Evolutionary conservation across 768 basidiomycete genomes (phyloP), one percentile per base, ranked within the genome.

Genomic region (Cubamyces lactineus): DNA sequence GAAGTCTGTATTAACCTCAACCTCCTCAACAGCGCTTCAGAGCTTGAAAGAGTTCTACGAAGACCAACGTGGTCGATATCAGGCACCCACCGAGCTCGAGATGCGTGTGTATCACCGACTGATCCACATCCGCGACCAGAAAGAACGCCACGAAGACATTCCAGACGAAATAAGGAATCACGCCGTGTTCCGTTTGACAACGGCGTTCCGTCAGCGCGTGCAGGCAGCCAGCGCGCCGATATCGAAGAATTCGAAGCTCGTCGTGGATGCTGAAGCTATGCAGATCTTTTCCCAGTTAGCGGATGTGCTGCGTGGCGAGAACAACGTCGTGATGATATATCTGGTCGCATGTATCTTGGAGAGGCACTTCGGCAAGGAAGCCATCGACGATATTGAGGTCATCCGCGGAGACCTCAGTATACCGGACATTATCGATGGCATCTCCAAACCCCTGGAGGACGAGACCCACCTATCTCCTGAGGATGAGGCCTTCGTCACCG

Each of bases 81-180:
- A 86, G 67, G 90, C 89, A 11, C 86, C 89, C 0, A 91, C 89
- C 41, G 96, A 98, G 70, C 83, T 98, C 48, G 96, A 99, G 74
- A 97, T 99, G 87, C 87, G 93, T 34, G 87, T 97, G 1, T 99
- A 98, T 75, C 92, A 96, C 71, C 86, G 96, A 49, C 84, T 98
- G 30, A 88, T 92, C 28, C 94, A 97, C 69, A 89, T 98, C 46
- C 87, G 93, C 28, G 91, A 95, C 73, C 89, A 91, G 68, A 84
- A 75, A 64, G 90, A 91, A 69, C 89, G 85, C 9, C 86, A 81
- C 68, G 92, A 87, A 69, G 86, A 82, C 67, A 86, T 94, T 40
- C 88, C 95, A 0, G 75, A 78, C 2, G 70, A 82, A 39, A 85
- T 98, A 63, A 82, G 84, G 42, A 76, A 79, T 8, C 82, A 92